Evolutionary conservation across 2,329 filamentous ascomycete species (phyloP).

Genomic region (Ilyonectria destructans): DNA sequence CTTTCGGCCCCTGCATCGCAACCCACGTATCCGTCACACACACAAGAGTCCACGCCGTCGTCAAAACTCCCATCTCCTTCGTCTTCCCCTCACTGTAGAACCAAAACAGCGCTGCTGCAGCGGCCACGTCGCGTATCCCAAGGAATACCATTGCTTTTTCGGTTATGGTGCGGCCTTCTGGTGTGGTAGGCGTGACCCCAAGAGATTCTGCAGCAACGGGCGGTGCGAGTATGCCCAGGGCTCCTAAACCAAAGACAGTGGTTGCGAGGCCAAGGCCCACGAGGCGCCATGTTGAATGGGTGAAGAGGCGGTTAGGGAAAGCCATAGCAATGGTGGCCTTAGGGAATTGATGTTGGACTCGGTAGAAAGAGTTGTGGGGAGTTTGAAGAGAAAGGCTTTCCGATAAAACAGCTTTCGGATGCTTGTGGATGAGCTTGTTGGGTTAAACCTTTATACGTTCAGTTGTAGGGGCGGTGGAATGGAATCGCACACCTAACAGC

Average conservation of each 20-base stretch:
- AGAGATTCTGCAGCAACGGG: not conserved
- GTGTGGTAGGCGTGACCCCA: not conserved
- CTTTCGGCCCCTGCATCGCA: not conserved
- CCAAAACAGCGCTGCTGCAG: not conserved
- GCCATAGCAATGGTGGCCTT: not conserved
- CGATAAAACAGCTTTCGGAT: not conserved
- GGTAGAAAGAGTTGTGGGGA: not conserved
- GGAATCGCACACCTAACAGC: too few relatives aligned
- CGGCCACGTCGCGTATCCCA: not conserved
- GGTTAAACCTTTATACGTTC: too few relatives aligned
- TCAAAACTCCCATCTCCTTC: constrained; percentile 1
- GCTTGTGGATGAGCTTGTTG: too few relatives aligned
- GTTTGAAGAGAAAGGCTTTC: not conserved
- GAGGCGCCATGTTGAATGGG: not conserved
- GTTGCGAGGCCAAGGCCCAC: not conserved
- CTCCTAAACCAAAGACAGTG: not conserved
- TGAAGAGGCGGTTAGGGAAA: not conserved
- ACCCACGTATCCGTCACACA: not conserved
- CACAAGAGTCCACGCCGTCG: not conserved
- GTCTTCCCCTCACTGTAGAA: not conserved
- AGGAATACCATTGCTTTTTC: not conserved
- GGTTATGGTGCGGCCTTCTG: not conserved
- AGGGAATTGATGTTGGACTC: not conserved
- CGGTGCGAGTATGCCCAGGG: not conserved
- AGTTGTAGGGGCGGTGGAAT: too few relatives aligned